phyloP scores from a whole-genome alignment of 139 green algal genomes.

The Penium margaritaceum region DNA sequence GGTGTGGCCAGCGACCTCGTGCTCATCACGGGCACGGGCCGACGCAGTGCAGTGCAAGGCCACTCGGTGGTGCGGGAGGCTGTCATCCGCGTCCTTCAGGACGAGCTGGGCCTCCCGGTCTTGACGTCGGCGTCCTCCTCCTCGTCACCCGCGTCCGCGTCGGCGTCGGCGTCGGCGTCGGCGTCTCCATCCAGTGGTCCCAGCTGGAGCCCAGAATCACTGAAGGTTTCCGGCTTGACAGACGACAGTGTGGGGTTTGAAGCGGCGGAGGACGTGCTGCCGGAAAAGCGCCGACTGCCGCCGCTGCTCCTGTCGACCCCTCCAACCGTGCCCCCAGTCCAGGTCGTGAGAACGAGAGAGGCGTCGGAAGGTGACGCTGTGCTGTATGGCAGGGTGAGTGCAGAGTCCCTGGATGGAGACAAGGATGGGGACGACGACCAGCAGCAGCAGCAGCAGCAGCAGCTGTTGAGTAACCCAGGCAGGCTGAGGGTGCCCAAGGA shows the following conservation, averaged over 20 bases:
- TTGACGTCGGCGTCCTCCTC: background rate
- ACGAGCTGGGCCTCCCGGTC: slow-evolving; percentile 14
- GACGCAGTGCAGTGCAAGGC: background rate
- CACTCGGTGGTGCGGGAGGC: slow-evolving; percentile 9
- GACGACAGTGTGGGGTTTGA: background rate
- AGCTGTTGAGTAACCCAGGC: background rate
- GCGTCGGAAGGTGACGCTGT: background rate
- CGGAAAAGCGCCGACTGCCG: background rate
- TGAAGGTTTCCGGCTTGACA: background rate
- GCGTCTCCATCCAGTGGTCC: background rate
- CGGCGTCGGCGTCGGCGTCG: too few relatives aligned
- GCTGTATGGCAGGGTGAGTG: background rate
- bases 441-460: background rate
- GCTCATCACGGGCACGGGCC: slow-evolving; percentile 15
- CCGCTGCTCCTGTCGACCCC: background rate
- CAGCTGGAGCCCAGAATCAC: too few relatives aligned
- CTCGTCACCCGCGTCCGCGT: background rate
- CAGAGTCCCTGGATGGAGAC: background rate
- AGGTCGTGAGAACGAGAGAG: background rate
- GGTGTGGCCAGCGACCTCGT: slow-evolving; percentile 1
- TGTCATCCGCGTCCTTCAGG: slow-evolving; percentile 12
- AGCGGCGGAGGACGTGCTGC: background rate
- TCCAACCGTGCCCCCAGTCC: background rate
- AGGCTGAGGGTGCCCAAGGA: slow-evolving; percentile 2
- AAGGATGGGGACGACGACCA: background rate